These are phyloP conservation scores for Serendipita sp. DNA, from an alignment of 768 basidiomycete genomes.

Conservation along the genomic window DNA sequence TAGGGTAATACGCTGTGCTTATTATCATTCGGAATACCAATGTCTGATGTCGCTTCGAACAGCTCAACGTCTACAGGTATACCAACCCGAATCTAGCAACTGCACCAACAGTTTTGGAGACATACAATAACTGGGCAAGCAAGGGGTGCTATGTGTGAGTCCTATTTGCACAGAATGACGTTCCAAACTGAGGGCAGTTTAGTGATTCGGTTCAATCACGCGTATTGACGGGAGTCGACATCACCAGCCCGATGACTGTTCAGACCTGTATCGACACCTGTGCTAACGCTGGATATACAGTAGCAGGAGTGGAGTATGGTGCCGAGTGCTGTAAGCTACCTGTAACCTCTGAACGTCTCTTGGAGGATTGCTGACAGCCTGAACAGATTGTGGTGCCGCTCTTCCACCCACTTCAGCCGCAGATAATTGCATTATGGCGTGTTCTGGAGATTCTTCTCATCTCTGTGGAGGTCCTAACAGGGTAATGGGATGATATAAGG, in stretches of 20 bases:
- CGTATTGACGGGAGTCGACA: constrained; percentile 29
- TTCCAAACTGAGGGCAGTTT: not conserved
- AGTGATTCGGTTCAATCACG: constrained; percentile 48
- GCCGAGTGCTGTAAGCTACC: not conserved
- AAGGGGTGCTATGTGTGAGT: constrained; percentile 35
- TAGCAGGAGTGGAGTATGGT: constrained; percentile 52
- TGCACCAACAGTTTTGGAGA: constrained; percentile 15
- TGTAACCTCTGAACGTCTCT: no score
- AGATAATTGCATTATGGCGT: not conserved
- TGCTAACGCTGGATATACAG: constrained; percentile 33
- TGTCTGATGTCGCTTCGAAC: no score
- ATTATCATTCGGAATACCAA: no score
- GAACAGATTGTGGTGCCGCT: constrained; percentile 4
- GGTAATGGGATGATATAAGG: no score
- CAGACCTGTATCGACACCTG: constrained; percentile 49
- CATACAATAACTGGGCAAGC: constrained; percentile 38
- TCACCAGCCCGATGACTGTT: constrained; percentile 34
- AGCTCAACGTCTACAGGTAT: constrained; percentile 49
- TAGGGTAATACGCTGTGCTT: constrained; percentile 13
- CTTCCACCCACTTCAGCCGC: not conserved
- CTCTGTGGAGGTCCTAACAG: not conserved
- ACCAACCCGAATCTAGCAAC: constrained; percentile 34
- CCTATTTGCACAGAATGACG: no score
- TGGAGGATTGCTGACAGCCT: no score
- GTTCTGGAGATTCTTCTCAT: not conserved